Evolutionary conservation across 305 asterid species (phyloP).

Genomic region (Solanum chacoense): DNA sequence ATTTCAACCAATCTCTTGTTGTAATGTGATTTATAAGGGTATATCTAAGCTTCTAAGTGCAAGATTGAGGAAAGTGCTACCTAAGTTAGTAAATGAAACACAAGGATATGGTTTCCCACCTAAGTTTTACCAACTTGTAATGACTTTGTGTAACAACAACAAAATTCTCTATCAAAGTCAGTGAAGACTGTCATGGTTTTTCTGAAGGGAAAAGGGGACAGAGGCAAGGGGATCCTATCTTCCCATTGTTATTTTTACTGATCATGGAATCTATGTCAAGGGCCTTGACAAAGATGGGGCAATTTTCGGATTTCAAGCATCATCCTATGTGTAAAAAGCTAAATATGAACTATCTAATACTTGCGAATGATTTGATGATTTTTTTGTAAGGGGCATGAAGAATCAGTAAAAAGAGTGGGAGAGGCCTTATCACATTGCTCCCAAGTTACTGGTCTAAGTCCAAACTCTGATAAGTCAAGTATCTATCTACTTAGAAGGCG

Average conservation of each 20-base stretch:
- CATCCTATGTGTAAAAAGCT: background rate
- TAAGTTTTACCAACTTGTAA: background rate
- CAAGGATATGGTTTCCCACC: background rate
- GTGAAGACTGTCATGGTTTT: background rate
- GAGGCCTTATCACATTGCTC: background rate
- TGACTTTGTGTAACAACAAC: background rate
- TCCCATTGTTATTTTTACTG: background rate
- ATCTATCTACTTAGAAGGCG: too few relatives aligned
- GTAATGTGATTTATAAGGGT: background rate
- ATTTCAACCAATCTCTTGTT: background rate
- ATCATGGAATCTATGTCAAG: background rate
- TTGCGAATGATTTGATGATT: background rate
- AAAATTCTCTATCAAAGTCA: background rate
- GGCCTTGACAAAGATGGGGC: background rate
- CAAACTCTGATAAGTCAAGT: too few relatives aligned
- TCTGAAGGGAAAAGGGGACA: background rate
- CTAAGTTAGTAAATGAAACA: background rate
- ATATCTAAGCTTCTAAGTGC: background rate
- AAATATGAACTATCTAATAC: too few relatives aligned
- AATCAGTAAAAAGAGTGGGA: background rate
- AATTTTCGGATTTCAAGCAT: background rate
- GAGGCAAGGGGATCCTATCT: background rate
- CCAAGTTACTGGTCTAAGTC: too few relatives aligned
- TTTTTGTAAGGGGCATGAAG: background rate
- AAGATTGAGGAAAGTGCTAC: background rate